Conservation (phyloP, 192 early-diverging fungal species). For the Umbelopsis ramanniana region DNA sequence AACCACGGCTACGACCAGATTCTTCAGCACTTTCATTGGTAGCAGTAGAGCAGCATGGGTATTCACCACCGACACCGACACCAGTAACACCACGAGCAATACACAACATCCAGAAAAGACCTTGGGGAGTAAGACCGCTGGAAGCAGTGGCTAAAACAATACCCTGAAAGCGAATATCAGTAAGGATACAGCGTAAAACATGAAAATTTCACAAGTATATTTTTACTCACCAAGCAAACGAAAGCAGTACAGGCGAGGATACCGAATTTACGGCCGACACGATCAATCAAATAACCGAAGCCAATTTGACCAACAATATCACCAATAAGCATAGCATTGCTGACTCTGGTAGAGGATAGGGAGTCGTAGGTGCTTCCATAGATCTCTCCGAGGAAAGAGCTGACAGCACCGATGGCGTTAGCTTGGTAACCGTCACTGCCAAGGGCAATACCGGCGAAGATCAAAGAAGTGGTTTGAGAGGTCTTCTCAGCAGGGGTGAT, state of each 20-base stretch:
- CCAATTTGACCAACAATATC: slow-evolving; percentile 53
- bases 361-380: slow-evolving; percentile 43
- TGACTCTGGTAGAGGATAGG: slow-evolving; percentile 43
- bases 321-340: slow-evolving; percentile 51
- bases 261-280: slow-evolving; percentile 55
- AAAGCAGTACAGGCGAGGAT: slow-evolving; percentile 48
- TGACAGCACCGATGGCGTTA: slow-evolving; percentile 50
- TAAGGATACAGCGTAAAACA: too few species aligned
- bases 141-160: slow-evolving; percentile 47
- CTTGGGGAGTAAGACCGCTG: slow-evolving; percentile 38
- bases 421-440: slow-evolving; percentile 57
- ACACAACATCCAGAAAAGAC: slow-evolving; percentile 49
- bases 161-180: too few species aligned
- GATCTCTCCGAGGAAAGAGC: slow-evolving; percentile 44
- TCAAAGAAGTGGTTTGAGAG: slow-evolving; percentile 29
- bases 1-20: slow-evolving; percentile 48
- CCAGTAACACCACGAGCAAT: slow-evolving; percentile 44
- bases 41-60: slow-evolving; percentile 55
- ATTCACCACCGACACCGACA: slow-evolving; percentile 56
- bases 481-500: slow-evolving; percentile 2
- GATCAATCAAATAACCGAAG: slow-evolving; percentile 54
- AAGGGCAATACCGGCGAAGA: slow-evolving; percentile 42
- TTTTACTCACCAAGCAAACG: slow-evolving; percentile 33
- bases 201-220: background rate
- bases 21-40: slow-evolving; percentile 58